Evolutionary conservation across 768 basidiomycete species (phyloP), one percentile per base, ranked within the genome.

Genomic region (Boletus sp.): DNA sequence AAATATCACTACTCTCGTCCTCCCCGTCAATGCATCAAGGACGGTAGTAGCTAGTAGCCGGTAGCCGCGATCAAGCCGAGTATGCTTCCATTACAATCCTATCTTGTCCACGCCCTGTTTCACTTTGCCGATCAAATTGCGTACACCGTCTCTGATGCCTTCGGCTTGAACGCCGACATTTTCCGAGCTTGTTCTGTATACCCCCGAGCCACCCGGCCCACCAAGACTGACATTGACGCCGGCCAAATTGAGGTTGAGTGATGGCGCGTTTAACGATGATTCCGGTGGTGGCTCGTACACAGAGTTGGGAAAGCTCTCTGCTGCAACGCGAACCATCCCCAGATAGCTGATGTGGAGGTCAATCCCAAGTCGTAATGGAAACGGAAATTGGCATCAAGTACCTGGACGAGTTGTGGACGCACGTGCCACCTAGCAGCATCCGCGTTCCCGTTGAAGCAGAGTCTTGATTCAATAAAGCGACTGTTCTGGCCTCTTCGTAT

Each of bases 151-250:
- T 60, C 89, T 80, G 60, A 97, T 84, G 1, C 93, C 94, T 60
- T 95, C 94, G 11, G 92, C 85, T 67, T 92, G 90, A 24, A 92
- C 79, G 24, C 84, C 82, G 14, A 87, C 81, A 46, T 79, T 80
- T 62, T 92, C 90, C 2, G 84, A 85, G 64, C 83, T 85, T 32
- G 90, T 84, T 64, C 95, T 78, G 73, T 94, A 97, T 20, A 97
- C 83, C 3, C 94, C 94, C 2, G 87, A 84, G 8, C 89, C 89
- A 36, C 80, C 83, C 15, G 89, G 75, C 11, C 94, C 94, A n/a
- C 94, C 94, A n/a, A 97, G 81, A 61, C 88, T 93, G 42, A 97
- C 85, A 68, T 94, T 94, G 56, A 97, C 92, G 0, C 90, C 90
- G 10, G 93, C 95, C 28, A 98, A 83, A 66, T 94, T 94, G 28